A percentile compares a stretch with the other conserved stretches of the same genome.
Conservation (phyloP, 768 basidiomycete species). For the Saitozyma podzolica region DNA sequence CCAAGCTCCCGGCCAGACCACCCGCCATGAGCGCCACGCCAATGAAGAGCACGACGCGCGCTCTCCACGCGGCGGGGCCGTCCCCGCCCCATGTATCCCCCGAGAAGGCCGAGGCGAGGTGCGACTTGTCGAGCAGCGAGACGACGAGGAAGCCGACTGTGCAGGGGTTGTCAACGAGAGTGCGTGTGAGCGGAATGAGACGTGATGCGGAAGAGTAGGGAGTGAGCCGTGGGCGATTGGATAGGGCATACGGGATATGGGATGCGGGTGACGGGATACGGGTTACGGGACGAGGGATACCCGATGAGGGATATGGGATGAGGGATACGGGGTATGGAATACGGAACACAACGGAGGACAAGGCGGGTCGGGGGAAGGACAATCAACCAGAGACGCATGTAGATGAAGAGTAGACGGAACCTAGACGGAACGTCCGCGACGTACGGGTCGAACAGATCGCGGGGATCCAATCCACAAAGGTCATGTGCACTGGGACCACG, state of each 20-base stretch:
- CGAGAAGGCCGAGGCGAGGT: slow-evolving; percentile 67
- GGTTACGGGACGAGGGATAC: too few relatives aligned
- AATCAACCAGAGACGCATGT: too few relatives aligned
- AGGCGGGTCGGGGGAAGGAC: not conserved
- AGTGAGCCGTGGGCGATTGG: too few relatives aligned
- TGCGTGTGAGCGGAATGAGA: not conserved
- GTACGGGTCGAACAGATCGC: slow-evolving; percentile 78
- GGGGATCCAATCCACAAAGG: slow-evolving; percentile 96
- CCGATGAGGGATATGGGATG: too few relatives aligned
- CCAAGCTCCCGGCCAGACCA: slow-evolving; percentile 93
- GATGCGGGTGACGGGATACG: too few relatives aligned
- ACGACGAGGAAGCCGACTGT: slow-evolving; percentile 82
- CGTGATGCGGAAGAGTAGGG: not conserved
- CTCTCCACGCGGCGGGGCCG: slow-evolving; percentile 83
- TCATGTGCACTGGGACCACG: slow-evolving; percentile 74
- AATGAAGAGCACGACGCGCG: slow-evolving; percentile 83
- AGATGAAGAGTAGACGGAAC: not conserved
- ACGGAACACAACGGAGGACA: slow-evolving; percentile 14
- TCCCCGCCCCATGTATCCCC: slow-evolving; percentile 56
- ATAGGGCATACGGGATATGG: too few relatives aligned
- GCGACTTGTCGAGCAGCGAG: slow-evolving; percentile 92
- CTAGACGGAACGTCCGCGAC: slow-evolving; percentile 12
- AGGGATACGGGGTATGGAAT: too few relatives aligned
- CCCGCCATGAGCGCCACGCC: slow-evolving; percentile 98
- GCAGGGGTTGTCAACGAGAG: slow-evolving; percentile 3